These are phyloP conservation scores for Cylindrotheca fusiformis DNA, from an alignment of 108 stramenopile species.

Conservation along the genomic window DNA sequence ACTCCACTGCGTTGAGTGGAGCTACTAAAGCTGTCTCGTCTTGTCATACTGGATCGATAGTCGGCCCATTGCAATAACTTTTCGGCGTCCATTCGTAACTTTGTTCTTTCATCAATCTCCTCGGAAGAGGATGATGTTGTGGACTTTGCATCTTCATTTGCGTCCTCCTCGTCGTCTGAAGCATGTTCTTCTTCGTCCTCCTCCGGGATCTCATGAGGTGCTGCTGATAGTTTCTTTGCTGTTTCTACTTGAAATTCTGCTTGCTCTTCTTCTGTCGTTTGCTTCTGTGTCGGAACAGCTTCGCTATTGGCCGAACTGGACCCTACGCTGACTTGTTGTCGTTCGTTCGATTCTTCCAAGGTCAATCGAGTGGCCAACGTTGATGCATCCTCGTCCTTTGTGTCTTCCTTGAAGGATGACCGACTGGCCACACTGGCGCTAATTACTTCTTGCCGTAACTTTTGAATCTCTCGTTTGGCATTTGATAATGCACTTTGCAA, in stretches of 20 bases:
- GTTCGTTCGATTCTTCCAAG: not conserved
- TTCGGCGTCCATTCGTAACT: constrained; percentile 37
- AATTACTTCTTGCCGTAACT: constrained; percentile 30
- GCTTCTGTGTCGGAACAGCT: not conserved
- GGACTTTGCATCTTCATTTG: not conserved
- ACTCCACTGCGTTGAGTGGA: not conserved
- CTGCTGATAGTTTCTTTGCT: not conserved
- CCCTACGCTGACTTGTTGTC: not conserved
- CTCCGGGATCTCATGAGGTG: not conserved
- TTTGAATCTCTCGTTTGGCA: constrained; percentile 34
- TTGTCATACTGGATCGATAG: constrained; percentile 33
- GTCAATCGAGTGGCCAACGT: not conserved
- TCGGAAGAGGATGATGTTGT: not conserved
- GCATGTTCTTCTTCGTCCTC: not conserved
- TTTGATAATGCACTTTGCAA: constrained; percentile 28
- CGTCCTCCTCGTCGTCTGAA: not conserved
- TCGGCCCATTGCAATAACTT: constrained; percentile 45
- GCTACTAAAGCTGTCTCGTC: not conserved
- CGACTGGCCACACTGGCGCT: not conserved
- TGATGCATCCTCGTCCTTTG: not conserved
- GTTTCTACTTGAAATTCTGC: not conserved
- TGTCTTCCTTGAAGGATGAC: not conserved
- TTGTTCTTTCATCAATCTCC: constrained; percentile 13
- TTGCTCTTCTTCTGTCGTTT: not conserved
- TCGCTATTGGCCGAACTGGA: not conserved